Conservation (phyloP, 1,139 yeast genomes). For the Hyphopichia wangnamkhiaoensis region DNA sequence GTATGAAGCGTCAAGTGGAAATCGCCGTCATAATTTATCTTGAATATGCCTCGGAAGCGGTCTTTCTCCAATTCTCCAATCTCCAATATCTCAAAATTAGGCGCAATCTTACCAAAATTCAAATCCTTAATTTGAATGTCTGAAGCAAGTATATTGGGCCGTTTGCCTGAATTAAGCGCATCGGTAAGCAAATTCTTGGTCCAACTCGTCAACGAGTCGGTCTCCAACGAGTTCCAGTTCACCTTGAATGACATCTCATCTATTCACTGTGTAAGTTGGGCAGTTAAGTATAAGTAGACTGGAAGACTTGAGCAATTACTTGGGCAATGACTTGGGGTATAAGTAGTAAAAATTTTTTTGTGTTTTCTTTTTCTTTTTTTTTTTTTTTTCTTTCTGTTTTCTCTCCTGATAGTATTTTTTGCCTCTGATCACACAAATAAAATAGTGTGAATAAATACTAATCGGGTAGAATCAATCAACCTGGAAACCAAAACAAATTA, state of each 20-base stretch:
- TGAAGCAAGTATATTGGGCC: constrained; percentile 77
- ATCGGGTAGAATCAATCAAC: no score
- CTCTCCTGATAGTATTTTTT: neutral
- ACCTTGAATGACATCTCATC: constrained; percentile 77
- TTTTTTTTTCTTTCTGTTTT: neutral
- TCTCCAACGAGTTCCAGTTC: constrained; percentile 77
- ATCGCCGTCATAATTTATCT: constrained; percentile 77
- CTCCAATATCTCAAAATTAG: constrained; percentile 78
- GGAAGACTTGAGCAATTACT: neutral
- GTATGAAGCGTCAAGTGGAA: constrained; percentile 80
- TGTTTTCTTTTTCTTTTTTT: no score
- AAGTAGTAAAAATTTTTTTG: neutral
- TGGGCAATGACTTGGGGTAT: no score
- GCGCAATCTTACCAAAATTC: constrained; percentile 76
- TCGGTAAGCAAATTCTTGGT: constrained; percentile 71
- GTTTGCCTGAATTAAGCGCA: constrained; percentile 73
- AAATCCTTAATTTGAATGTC: constrained; percentile 72
- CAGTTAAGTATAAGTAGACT: neutral
- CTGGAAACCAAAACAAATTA: no score
- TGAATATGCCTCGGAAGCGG: constrained; percentile 82
- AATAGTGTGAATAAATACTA: neutral
- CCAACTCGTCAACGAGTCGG: constrained; percentile 64
- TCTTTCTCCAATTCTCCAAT: constrained; percentile 83
- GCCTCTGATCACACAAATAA: neutral
- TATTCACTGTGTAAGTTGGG: no score